Evolutionary conservation across 2,329 filamentous ascomycete species (phyloP).

Genomic region (Diaporthe nobilis): DNA sequence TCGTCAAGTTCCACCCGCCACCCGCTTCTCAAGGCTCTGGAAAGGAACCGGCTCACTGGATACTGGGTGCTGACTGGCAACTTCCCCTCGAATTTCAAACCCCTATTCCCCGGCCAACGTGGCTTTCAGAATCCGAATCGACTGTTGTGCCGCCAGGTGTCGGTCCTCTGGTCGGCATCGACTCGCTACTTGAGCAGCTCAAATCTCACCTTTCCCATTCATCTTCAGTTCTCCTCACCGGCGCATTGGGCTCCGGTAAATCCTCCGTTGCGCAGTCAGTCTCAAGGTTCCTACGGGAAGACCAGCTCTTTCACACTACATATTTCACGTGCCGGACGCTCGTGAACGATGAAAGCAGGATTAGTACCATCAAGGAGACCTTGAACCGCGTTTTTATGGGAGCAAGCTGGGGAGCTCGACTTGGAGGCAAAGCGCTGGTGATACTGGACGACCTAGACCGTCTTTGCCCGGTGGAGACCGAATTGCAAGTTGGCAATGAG

Average conservation of each 20-base stretch:
- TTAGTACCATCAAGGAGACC: constrained; percentile 92
- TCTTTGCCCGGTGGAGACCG: constrained; percentile 92
- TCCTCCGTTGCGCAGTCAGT: constrained; percentile 83
- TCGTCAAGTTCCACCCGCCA: constrained; percentile 82
- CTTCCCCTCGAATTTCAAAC: constrained; percentile 82
- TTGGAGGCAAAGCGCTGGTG: constrained; percentile 87
- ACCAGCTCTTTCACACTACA: constrained; percentile 83
- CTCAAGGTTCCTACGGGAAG: constrained; percentile 78
- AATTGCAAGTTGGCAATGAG: constrained; percentile 92
- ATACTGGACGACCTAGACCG: constrained; percentile 95
- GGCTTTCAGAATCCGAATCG: constrained; percentile 63
- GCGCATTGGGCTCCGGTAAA: constrained; percentile 92
- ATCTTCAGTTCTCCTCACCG: constrained; percentile 91
- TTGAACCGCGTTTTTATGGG: constrained; percentile 87
- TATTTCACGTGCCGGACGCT: constrained; percentile 91
- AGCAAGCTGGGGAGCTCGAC: constrained; percentile 90
- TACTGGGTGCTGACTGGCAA: constrained; percentile 82
- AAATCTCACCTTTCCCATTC: constrained; percentile 83
- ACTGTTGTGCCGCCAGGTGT: not conserved
- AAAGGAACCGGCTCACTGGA: constrained; percentile 74
- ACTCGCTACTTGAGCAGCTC: constrained; percentile 79
- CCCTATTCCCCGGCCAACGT: constrained; percentile 76
- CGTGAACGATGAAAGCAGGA: constrained; percentile 90
- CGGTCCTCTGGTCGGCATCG: constrained; percentile 85
- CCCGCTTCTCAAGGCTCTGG: constrained; percentile 55